These are phyloP conservation scores for Termitomyces heimii DNA, from an alignment of 768 basidiomycete species.

Conservation along the genomic window DNA sequence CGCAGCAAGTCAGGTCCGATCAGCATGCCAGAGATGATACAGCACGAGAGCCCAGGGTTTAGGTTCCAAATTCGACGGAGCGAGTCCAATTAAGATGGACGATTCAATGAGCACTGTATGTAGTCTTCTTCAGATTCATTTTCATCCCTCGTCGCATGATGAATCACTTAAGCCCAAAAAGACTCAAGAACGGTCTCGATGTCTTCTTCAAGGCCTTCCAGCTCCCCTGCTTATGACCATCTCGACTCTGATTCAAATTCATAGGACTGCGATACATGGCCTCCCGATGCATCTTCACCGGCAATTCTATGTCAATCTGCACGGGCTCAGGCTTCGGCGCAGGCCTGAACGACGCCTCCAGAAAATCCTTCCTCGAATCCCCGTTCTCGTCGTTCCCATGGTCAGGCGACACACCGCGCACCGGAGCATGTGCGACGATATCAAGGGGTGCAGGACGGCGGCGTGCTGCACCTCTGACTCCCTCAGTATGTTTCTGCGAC, in stretches of 20 bases:
- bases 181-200: constrained; percentile 2
- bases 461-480: constrained; percentile 20
- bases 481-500: not conserved
- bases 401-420: constrained; percentile 10
- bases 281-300: not conserved
- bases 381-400: constrained; percentile 5
- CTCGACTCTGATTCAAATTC: not conserved
- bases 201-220: constrained; percentile 36
- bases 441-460: constrained; percentile 32
- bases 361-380: constrained; percentile 25
- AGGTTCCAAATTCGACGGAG: too few relatives aligned
- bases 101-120: too few relatives aligned
- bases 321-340: not conserved
- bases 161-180: constrained; percentile 9
- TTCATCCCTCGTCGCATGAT: not conserved
- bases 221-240: constrained; percentile 41
- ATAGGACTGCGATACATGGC: not conserved
- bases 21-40: too few relatives aligned
- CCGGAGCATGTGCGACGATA: constrained; percentile 19
- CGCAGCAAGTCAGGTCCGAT: too few relatives aligned
- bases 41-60: too few relatives aligned
- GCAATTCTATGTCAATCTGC: not conserved
- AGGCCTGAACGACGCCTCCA: constrained; percentile 30
- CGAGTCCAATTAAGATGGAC: too few relatives aligned
- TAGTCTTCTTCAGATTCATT: too few relatives aligned